A percentile compares a stretch with the other conserved stretches of the same genome.
Conservation (phyloP, 306 rosid genomes). For the Corylus avellana region DNA sequence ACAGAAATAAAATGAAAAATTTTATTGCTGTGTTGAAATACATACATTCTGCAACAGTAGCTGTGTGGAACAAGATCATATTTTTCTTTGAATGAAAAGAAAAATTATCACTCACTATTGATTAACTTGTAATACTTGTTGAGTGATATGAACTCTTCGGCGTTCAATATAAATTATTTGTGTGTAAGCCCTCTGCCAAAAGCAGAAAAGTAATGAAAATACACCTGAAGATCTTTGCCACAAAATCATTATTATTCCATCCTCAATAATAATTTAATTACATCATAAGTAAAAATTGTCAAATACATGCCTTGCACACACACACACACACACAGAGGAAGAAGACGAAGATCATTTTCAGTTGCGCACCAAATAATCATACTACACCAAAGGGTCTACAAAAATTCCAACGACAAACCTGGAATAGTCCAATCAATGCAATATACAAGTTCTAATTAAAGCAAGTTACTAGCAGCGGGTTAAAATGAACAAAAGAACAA, state of each 20-base stretch:
- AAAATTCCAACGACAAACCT: too few species aligned
- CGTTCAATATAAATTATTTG: slow-evolving; percentile 11
- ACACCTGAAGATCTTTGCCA: slow-evolving; percentile 63
- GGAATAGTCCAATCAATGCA: too few species aligned
- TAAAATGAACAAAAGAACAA: not conserved
- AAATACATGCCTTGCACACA: not conserved
- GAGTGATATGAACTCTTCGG: not conserved
- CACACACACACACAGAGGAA: not conserved
- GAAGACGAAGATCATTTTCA: not conserved
- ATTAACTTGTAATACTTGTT: not conserved
- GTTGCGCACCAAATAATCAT: not conserved
- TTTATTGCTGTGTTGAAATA: not conserved
- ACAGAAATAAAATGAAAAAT: not conserved
- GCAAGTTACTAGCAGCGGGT: not conserved
- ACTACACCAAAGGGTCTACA: not conserved
- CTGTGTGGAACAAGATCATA: too few species aligned
- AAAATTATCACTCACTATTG: not conserved
- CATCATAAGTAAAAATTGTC: not conserved
- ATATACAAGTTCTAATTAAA: not conserved
- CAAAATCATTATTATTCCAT: not conserved
- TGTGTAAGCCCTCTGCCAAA: slow-evolving; percentile 8
- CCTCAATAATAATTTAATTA: not conserved
- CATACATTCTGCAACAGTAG: not conserved
- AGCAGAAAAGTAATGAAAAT: slow-evolving; percentile 14
- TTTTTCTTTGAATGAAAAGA: not conserved